These are phyloP conservation scores for Metschnikowia vanudenii DNA, from an alignment of 805 yeast species.

Conservation along the genomic window DNA sequence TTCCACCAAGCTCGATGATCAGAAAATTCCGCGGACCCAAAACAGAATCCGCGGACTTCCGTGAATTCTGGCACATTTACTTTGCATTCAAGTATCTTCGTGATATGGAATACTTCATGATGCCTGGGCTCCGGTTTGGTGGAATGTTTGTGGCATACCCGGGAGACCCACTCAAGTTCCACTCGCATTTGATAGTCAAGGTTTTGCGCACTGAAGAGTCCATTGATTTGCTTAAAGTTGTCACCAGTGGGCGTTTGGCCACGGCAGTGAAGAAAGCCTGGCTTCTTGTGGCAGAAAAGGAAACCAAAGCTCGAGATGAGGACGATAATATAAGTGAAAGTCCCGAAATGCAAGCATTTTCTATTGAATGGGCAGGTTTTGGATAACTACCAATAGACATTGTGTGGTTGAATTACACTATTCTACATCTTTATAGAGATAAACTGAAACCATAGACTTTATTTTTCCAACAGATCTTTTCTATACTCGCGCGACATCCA, in stretches of 20 bases:
- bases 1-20: constrained; percentile 5
- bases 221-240: constrained; percentile 55
- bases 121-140: constrained; percentile 92
- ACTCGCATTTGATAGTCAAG: constrained; percentile 77
- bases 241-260: constrained; percentile 87
- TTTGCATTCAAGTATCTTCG: constrained; percentile 40
- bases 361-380: constrained; percentile 96
- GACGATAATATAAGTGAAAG: constrained; percentile 13
- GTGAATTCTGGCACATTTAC: constrained; percentile 13
- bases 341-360: constrained; percentile 46
- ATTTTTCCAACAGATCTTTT: too few species aligned
- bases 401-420: too few species aligned
- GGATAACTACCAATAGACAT: constrained; percentile 45
- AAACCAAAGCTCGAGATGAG: constrained; percentile 28
- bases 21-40: neutral
- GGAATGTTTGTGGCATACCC: constrained; percentile 88
- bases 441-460: neutral
- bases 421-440: neutral
- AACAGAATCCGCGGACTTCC: neutral
- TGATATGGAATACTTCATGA: constrained; percentile 48
- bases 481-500: too few species aligned
- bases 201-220: constrained; percentile 32
- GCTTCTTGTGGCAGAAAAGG: constrained; percentile 43
- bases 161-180: constrained; percentile 89
- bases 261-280: constrained; percentile 89